These are phyloP conservation scores for Macrolepiota fuliginosa DNA, from an alignment of 768 basidiomycete species.

Conservation along the genomic window DNA sequence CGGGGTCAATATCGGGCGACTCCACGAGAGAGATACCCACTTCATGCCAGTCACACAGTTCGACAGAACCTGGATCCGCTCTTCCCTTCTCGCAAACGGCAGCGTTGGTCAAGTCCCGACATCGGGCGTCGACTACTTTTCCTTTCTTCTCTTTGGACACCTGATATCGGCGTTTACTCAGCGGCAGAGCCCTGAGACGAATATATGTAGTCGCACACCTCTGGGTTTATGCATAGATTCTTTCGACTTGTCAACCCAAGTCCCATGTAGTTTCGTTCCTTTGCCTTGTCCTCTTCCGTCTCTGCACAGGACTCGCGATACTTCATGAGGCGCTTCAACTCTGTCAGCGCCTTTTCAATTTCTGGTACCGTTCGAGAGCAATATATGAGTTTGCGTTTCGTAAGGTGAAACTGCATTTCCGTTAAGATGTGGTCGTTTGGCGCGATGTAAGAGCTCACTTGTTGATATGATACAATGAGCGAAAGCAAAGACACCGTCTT, in stretches of 20 bases:
- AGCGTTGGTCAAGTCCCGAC: slow-evolving; percentile 91
- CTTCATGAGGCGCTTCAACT: slow-evolving; percentile 89
- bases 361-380: slow-evolving; percentile 99
- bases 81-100: slow-evolving; percentile 80
- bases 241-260: slow-evolving; percentile 93
- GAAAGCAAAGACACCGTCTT: slow-evolving; percentile 97
- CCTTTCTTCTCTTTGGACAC: slow-evolving; percentile 99
- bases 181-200: background rate
- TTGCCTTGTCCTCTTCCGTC: slow-evolving; percentile 68
- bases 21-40: slow-evolving; percentile 38
- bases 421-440: background rate
- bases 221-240: slow-evolving; percentile 94
- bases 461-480: slow-evolving; percentile 96
- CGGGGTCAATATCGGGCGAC: slow-evolving; percentile 11
- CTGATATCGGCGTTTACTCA: slow-evolving; percentile 35
- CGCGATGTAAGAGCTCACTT: slow-evolving; percentile 43
- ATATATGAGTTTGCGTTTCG: slow-evolving; percentile 92
- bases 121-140: slow-evolving; percentile 93
- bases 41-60: slow-evolving; percentile 95
- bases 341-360: slow-evolving; percentile 96
- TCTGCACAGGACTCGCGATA: slow-evolving; percentile 78
- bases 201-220: slow-evolving; percentile 46
- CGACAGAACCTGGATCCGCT: slow-evolving; percentile 84
- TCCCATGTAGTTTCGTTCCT: slow-evolving; percentile 82
- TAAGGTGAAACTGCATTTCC: slow-evolving; percentile 79